These are phyloP conservation scores for Hymenoscyphus fructigenus DNA, from an alignment of 2,329 filamentous ascomycete genomes.

Conservation along the genomic window DNA sequence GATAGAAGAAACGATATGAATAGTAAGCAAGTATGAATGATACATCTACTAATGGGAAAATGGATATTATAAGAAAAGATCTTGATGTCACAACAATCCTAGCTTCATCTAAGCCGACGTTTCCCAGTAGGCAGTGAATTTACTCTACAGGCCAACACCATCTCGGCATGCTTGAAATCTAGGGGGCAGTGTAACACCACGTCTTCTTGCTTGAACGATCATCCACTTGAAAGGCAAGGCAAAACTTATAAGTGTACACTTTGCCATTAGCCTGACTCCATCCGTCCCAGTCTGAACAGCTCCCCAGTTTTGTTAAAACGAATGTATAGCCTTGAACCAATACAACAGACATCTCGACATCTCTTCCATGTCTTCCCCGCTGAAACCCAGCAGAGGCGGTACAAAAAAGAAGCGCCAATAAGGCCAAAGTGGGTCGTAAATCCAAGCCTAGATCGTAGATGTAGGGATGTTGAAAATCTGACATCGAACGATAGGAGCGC, in stretches of 20 bases:
- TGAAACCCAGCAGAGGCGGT: conserved; percentile 7
- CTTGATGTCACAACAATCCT: background rate
- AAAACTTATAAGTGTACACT: conserved; percentile 11
- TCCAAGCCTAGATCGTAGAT: conserved; percentile 9
- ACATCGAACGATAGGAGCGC: conserved; percentile 5
- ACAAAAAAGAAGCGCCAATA: conserved; percentile 4
- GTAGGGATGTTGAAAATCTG: conserved; percentile 5
- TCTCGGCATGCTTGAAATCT: conserved; percentile 9
- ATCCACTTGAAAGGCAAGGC: conserved; percentile 3
- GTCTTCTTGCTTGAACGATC: conserved; percentile 8
- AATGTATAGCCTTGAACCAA: background rate
- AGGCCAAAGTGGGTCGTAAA: conserved; percentile 3
- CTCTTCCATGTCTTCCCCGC: conserved; percentile 3
- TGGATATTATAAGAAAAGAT: background rate
- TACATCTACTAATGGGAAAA: background rate
- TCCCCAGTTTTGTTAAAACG: conserved; percentile 3
- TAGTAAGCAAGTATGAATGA: background rate
- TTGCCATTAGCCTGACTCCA: conserved; percentile 3
- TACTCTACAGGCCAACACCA: conserved; percentile 13
- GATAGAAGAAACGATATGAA: background rate
- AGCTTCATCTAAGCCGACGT: background rate
- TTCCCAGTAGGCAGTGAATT: conserved; percentile 3
- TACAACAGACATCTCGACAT: conserved; percentile 4
- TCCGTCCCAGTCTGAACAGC: background rate
- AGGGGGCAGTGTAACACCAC: conserved; percentile 11